Percentiles rank a stretch among this genome's conserved stretches.
Conservation (phyloP, 768 basidiomycete species). For the Strobilomyces confusus region DNA sequence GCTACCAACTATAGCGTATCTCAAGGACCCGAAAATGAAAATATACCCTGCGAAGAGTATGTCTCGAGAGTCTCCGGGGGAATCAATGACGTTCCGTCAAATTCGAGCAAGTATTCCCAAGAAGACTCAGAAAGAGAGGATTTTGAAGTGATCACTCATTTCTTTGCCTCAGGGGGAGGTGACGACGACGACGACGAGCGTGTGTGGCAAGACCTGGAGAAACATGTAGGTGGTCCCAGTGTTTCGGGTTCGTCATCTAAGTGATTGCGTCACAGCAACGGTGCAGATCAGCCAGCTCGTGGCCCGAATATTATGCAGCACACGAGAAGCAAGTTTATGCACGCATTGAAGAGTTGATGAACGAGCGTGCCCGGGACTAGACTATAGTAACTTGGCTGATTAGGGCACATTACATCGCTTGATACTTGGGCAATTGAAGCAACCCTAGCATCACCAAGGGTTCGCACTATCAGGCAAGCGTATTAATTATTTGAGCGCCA, state of each 20-base stretch:
- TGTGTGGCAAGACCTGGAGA: constrained; percentile 50
- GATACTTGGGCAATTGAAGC: constrained; percentile 3
- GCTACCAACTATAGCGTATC: background rate
- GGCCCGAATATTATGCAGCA: constrained; percentile 50
- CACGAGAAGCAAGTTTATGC: constrained; percentile 40
- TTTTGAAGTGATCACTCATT: constrained; percentile 48
- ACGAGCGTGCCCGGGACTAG: constrained; percentile 13
- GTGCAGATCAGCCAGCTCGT: constrained; percentile 40
- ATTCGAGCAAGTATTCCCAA: constrained; percentile 1
- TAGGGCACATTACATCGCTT: background rate
- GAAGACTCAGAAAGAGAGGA: constrained; percentile 34
- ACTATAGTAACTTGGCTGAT: background rate
- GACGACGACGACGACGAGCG: constrained; percentile 43
- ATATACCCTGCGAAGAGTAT: background rate
- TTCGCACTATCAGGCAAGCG: background rate
- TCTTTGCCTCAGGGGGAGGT: constrained; percentile 51
- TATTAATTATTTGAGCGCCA: constrained; percentile 11
- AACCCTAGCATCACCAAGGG: background rate
- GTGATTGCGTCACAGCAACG: constrained; percentile 28
- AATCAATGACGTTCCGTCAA: background rate
- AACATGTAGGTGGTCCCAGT: constrained; percentile 36
- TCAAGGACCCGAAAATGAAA: background rate
- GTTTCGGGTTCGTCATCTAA: background rate
- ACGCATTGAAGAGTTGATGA: constrained; percentile 36
- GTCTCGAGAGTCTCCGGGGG: background rate